These are phyloP conservation scores for Sphaerulina vaccinii DNA, from an alignment of 2,329 filamentous ascomycete genomes.

Conservation along the genomic window DNA sequence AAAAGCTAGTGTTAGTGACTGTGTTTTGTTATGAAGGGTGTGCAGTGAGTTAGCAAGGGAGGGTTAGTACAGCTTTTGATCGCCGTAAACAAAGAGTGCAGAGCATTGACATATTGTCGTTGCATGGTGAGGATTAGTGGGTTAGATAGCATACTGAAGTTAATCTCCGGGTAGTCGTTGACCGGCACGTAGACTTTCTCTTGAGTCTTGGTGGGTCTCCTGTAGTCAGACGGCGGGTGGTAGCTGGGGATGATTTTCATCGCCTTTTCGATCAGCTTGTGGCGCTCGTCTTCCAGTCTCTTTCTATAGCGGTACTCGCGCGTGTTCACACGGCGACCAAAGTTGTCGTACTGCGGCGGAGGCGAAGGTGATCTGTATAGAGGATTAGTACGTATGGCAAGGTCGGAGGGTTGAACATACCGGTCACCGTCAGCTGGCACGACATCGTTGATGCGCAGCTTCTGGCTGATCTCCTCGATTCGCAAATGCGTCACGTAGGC, in stretches of 20 bases:
- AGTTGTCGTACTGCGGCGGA: slow-evolving; percentile 97
- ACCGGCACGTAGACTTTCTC: slow-evolving; percentile 99
- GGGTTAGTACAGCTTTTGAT: slow-evolving; percentile 38
- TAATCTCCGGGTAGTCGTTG: slow-evolving; percentile 99
- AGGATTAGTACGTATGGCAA: slow-evolving; percentile 16
- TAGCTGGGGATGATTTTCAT: slow-evolving; percentile 99
- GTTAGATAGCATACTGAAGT: slow-evolving; percentile 99
- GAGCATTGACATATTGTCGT: slow-evolving; percentile 17
- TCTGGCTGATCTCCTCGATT: slow-evolving; percentile 99
- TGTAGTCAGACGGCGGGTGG: slow-evolving; percentile 96
- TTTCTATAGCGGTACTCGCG: slow-evolving; percentile 98
- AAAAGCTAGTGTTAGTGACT: slow-evolving; percentile 74
- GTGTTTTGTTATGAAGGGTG: slow-evolving; percentile 23
- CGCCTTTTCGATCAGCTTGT: slow-evolving; percentile 97
- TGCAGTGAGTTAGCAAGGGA: slow-evolving; percentile 32
- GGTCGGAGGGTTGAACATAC: too few relatives aligned
- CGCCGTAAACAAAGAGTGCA: slow-evolving; percentile 33
- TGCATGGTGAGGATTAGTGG: slow-evolving; percentile 58
- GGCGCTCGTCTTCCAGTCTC: slow-evolving; percentile 94
- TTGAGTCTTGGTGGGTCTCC: slow-evolving; percentile 98
- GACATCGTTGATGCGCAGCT: slow-evolving; percentile 97
- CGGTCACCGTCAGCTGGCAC: slow-evolving; percentile 94
- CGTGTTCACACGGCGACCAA: slow-evolving; percentile 98
- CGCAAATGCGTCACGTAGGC: slow-evolving; percentile 94
- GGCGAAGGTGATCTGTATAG: slow-evolving; percentile 81